Conservation (phyloP, 306 rosid species). For the Cicer judaicum region DNA sequence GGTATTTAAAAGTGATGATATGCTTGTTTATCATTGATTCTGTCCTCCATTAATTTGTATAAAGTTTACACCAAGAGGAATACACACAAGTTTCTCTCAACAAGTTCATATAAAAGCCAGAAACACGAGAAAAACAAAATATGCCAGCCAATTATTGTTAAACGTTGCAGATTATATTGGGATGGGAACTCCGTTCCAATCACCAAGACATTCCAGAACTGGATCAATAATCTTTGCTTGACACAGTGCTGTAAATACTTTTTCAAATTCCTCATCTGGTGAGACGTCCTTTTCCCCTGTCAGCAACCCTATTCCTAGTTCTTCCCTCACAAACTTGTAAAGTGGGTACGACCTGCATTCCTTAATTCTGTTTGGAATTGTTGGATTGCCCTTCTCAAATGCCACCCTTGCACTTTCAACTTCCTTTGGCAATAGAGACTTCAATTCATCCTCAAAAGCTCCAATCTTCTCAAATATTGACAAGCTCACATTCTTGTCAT, state of each 20-base stretch:
- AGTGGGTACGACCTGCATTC: conserved; percentile 62
- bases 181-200: conserved; percentile 52
- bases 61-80: not conserved
- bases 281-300: conserved; percentile 58
- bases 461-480: conserved; percentile 51
- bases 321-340: conserved; percentile 60
- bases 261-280: conserved; percentile 64
- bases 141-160: not conserved
- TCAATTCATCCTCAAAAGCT: conserved; percentile 51
- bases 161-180: conserved; percentile 35
- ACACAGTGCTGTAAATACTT: conserved; percentile 57
- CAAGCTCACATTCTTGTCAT: conserved; percentile 42
- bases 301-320: conserved; percentile 46
- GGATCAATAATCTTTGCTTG: conserved; percentile 58
- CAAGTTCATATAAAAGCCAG: conserved; percentile 22
- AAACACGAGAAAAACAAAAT: not conserved
- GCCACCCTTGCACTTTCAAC: conserved; percentile 51
- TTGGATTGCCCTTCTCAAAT: conserved; percentile 49
- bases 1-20: not conserved
- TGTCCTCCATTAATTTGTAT: not conserved
- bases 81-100: conserved; percentile 4
- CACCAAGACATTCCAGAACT: conserved; percentile 49
- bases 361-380: conserved; percentile 51
- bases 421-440: conserved; percentile 49
- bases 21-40: conserved; percentile 2